Percentiles rank a stretch among this genome's conserved stretches.
phyloP scores from a whole-genome alignment of 2,329 filamentous ascomycete species.

The Pseudonectria foliicola region DNA sequence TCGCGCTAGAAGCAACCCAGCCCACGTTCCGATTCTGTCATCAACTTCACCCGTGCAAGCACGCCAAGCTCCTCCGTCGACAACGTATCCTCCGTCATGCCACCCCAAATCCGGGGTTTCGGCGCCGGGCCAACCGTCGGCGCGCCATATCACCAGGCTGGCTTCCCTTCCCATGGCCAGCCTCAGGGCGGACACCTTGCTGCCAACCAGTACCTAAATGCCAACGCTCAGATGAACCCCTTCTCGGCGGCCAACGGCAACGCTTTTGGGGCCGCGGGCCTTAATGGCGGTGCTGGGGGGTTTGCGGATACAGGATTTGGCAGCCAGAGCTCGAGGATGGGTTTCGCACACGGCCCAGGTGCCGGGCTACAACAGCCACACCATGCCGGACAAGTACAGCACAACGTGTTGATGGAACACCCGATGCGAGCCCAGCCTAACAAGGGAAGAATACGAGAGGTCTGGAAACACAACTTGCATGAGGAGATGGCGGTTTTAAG shows the following conservation, averaged over 20 bases:
- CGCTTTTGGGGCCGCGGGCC: slow-evolving; percentile 50
- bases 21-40: background rate
- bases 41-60: background rate
- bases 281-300: slow-evolving; percentile 49
- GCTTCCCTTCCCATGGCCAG: slow-evolving; percentile 47
- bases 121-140: slow-evolving; percentile 30
- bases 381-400: slow-evolving; percentile 38
- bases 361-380: slow-evolving; percentile 55
- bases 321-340: slow-evolving; percentile 81
- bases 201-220: slow-evolving; percentile 65
- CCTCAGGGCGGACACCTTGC: slow-evolving; percentile 48
- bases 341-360: slow-evolving; percentile 59
- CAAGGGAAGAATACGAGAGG: slow-evolving; percentile 83
- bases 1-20: background rate
- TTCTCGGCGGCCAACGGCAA: slow-evolving; percentile 52
- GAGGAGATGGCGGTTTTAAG: slow-evolving; percentile 85
- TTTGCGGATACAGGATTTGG: slow-evolving; percentile 67
- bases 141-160: slow-evolving; percentile 36
- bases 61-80: background rate
- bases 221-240: slow-evolving; percentile 60
- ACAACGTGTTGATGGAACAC: slow-evolving; percentile 35
- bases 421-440: slow-evolving; percentile 47
- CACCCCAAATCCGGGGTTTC: slow-evolving; percentile 33
- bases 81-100: slow-evolving; percentile 19
- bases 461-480: slow-evolving; percentile 87